phyloP scores from a whole-genome alignment of 768 basidiomycete species.

The Chlorophyllum brunneum region DNA sequence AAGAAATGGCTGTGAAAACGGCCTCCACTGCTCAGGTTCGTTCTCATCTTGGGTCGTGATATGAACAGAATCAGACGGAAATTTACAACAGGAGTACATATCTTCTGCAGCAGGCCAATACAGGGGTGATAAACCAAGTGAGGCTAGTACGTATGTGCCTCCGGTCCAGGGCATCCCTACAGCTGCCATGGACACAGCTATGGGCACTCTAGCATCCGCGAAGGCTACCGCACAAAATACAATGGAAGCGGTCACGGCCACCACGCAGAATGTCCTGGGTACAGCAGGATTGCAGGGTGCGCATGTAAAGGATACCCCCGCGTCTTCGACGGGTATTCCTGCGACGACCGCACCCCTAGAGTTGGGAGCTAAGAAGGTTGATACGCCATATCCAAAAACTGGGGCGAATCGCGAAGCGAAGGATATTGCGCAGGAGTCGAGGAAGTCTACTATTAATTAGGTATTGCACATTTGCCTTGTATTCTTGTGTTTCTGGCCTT shows the following conservation, averaged over 20 bases:
- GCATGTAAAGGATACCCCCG: conserved; percentile 5
- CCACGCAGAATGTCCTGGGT: conserved; percentile 1
- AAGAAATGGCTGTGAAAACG: conserved; percentile 40
- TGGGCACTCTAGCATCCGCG: not conserved
- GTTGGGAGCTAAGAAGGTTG: conserved; percentile 31
- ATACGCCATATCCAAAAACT: conserved; percentile 26
- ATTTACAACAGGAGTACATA: not conserved
- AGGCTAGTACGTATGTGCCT: not conserved
- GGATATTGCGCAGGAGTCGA: conserved; percentile 19
- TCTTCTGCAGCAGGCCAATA: not conserved
- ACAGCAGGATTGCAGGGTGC: conserved; percentile 2
- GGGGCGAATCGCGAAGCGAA: conserved; percentile 17
- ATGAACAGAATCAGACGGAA: not conserved
- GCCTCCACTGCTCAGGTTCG: conserved; percentile 34
- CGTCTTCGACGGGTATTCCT: conserved; percentile 21
- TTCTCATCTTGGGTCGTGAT: not conserved
- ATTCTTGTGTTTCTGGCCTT: not conserved
- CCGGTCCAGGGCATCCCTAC: conserved; percentile 4
- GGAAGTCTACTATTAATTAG: conserved; percentile 1
- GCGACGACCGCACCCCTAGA: conserved; percentile 38
- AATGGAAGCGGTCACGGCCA: not conserved
- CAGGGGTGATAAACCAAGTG: not conserved
- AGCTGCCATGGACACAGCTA: conserved; percentile 3
- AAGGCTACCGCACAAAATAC: conserved; percentile 9
- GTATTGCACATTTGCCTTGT: not conserved